Evolutionary conservation across 495 filamentous ascomycete species (phyloP), one percentile per base, ranked within the genome.

Genomic region (Aspergillus haitiensis): DNA sequence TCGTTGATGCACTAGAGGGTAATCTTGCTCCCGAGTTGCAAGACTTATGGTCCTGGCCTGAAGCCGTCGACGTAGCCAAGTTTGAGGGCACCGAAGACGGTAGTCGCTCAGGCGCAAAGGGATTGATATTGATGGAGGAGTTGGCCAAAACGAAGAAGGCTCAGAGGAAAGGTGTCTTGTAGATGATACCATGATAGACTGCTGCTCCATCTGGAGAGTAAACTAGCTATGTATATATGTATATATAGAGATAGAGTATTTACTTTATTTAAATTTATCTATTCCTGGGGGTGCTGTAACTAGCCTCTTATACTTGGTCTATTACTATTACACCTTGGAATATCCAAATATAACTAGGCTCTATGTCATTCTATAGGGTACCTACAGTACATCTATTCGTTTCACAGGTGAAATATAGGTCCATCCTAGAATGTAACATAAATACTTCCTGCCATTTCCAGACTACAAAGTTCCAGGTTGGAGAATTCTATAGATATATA

Each of bases 21-120:
- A 72, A 71, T 7, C 76, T 84, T 36, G 83, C 84, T 1, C 68
- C 71, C 7, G 82, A 84, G 66, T 82, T 92, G 55, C 67, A 65
- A 31, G 69, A 79, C 16, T 82, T 90, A 66, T 96, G 92, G 92
- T 69, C 65, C 46, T 95, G 90, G 91, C 75, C 75, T 49, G 68
- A 67, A 32, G 64, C 61, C 36, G 63, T 72, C 27, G 72, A 60
- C 2, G 67, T 59, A 33, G 64, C 58, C 27, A 45, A 73, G 18
- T 76, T 72, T 56, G 69, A 78, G 33, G 81, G 75, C 52, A 87
- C 83, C 4, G 78, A 84, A 61, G 92, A 95, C 73, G 74, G 76
- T 55, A 75, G 67, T 62, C 58, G 68, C 58, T 64, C 60, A 42
- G 65, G 64, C 5, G 61, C 51, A 47, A 75, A 71, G 49, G 63